Percentiles rank a stretch among this genome's conserved stretches.
These are phyloP conservation scores for Colletotrichum spinosum DNA, from an alignment of 2,329 filamentous ascomycete species.

Conservation along the genomic window DNA sequence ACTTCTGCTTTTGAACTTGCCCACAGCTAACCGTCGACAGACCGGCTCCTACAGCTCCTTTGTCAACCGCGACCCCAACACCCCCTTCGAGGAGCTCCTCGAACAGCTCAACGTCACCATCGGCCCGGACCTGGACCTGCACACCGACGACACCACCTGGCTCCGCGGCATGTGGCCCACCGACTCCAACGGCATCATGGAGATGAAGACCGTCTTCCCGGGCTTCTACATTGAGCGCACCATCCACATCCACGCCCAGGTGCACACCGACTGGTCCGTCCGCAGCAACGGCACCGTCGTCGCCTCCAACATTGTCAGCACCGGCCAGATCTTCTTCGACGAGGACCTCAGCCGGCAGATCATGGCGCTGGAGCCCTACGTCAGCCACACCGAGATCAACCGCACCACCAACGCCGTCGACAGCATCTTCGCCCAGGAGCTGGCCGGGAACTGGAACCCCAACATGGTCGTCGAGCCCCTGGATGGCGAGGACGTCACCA, in stretches of 20 bases:
- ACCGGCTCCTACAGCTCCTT: conserved; percentile 34
- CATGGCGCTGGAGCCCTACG: conserved; percentile 60
- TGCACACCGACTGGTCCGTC: conserved; percentile 51
- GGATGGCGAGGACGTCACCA: conserved; percentile 26
- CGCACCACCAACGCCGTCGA: conserved; percentile 30
- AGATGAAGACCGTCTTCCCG: conserved; percentile 57
- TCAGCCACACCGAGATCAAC: conserved; percentile 49
- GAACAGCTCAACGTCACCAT: conserved; percentile 31
- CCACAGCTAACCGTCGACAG: background rate
- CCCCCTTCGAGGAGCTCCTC: conserved; percentile 29
- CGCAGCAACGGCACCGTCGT: conserved; percentile 33
- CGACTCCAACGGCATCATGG: conserved; percentile 42
- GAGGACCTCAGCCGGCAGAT: conserved; percentile 47
- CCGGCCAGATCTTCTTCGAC: conserved; percentile 32
- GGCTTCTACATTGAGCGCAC: conserved; percentile 58
- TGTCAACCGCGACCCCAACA: conserved; percentile 14
- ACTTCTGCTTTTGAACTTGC: no score
- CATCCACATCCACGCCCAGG: conserved; percentile 59
- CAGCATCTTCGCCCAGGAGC: conserved; percentile 24
- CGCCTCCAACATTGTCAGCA: conserved; percentile 47
- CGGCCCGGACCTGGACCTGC: conserved; percentile 24
- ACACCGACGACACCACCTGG: conserved; percentile 29
- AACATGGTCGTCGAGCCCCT: conserved; percentile 29
- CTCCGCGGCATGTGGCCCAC: conserved; percentile 39
- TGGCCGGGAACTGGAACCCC: conserved; percentile 23